Percentiles rank a stretch among this genome's conserved stretches.
Evolutionary conservation across 1,139 yeast species (phyloP).

Genomic region (Diutina pseudorugosa): DNA sequence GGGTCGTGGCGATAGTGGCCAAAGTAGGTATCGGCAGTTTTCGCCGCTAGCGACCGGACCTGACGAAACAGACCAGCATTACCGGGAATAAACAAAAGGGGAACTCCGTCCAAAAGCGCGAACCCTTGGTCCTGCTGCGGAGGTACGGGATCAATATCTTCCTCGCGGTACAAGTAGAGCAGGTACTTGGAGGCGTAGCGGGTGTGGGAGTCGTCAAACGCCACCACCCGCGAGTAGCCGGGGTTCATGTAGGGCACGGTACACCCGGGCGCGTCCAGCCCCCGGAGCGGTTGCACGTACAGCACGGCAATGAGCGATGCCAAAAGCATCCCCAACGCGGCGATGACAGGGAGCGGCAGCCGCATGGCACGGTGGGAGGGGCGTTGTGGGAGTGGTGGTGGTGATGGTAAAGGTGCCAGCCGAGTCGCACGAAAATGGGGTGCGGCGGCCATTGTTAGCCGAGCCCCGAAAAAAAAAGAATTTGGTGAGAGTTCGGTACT

Average conservation of each 20-base stretch:
- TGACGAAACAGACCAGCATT: conserved; percentile 94
- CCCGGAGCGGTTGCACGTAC: not conserved
- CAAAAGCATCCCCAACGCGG: not conserved
- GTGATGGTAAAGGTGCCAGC: too few relatives aligned
- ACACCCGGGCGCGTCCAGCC: not conserved
- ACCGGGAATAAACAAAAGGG: conserved; percentile 90
- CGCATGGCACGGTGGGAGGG: not conserved
- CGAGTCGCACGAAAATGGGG: too few relatives aligned
- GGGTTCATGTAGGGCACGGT: conserved; percentile 47
- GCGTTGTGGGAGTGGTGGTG: too few relatives aligned
- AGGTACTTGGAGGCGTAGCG: conserved; percentile 71
- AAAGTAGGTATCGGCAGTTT: conserved; percentile 41
- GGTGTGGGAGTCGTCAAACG: conserved; percentile 63
- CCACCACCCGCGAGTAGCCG: conserved; percentile 58
- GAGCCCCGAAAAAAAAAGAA: too few relatives aligned
- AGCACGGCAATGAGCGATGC: not conserved
- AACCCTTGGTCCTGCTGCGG: conserved; percentile 19
- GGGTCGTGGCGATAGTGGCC: conserved; percentile 14
- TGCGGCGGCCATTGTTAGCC: too few relatives aligned
- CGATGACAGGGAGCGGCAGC: not conserved
- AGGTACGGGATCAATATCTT: conserved; percentile 53
- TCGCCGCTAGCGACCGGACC: conserved; percentile 85
- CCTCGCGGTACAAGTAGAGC: conserved; percentile 68
- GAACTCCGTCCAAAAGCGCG: conserved; percentile 49
- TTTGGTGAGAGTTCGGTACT: too few relatives aligned